Percentiles rank a stretch among this genome's conserved stretches.
These are phyloP conservation scores for Daldinia bambusicola DNA, from an alignment of 495 filamentous ascomycete species.

Conservation along the genomic window DNA sequence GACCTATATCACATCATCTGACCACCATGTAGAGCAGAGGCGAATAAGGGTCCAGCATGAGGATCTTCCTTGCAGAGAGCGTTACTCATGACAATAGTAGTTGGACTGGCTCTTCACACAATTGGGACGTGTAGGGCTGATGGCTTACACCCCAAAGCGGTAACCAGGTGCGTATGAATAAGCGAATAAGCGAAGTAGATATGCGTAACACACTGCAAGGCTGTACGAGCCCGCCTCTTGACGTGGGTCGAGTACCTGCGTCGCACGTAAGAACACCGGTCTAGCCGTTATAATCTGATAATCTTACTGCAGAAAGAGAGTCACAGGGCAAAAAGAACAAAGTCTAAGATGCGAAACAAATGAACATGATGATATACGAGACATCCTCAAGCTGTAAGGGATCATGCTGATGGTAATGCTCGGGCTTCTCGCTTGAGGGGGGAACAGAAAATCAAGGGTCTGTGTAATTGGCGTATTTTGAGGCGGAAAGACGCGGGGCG, in stretches of 20 bases:
- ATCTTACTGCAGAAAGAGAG: conserved; percentile 29
- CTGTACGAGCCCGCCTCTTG: not conserved
- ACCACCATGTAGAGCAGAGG: conserved; percentile 30
- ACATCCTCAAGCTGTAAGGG: not conserved
- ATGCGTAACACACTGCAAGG: not conserved
- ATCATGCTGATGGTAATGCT: not conserved
- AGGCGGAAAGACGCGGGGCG: not conserved
- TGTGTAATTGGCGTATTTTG: not conserved
- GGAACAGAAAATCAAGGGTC: not conserved
- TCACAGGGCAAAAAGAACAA: not conserved
- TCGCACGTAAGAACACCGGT: conserved; percentile 8
- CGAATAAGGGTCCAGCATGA: conserved; percentile 16
- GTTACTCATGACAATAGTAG: conserved; percentile 21
- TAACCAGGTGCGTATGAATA: conserved; percentile 10
- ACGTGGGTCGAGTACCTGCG: conserved; percentile 22
- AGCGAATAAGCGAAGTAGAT: conserved; percentile 21
- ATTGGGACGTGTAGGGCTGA: conserved; percentile 23
- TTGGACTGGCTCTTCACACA: not conserved
- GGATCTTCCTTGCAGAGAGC: conserved; percentile 11
- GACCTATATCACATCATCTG: conserved; percentile 28
- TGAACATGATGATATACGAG: conserved; percentile 1
- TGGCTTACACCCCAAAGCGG: conserved; percentile 14
- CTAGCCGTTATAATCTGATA: conserved; percentile 10
- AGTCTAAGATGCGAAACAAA: conserved; percentile 10
- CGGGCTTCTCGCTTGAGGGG: not conserved